Percentiles rank a stretch among this genome's conserved stretches.
Conservation (phyloP, 805 yeast species). For the Metschnikowia matae region DNA sequence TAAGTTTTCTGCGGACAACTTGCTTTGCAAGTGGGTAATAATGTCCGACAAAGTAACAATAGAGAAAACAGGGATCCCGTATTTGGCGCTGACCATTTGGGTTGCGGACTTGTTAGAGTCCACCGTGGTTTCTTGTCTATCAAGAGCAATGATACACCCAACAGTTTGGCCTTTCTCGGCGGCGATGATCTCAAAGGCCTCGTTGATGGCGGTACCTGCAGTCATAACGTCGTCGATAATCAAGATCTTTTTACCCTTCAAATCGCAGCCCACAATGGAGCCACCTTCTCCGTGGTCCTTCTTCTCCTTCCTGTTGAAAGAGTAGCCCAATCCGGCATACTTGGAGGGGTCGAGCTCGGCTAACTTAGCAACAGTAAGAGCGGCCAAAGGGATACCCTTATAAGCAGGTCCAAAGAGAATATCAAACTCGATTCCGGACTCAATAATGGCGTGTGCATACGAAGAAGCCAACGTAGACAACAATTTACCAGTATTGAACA, state of each 20-base stretch:
- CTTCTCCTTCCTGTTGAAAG: constrained; percentile 95
- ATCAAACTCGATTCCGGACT: constrained; percentile 79
- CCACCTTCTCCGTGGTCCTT: constrained; percentile 99
- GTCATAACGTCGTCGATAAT: constrained; percentile 97
- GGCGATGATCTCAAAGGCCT: constrained; percentile 78
- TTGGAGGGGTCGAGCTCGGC: constrained; percentile 86
- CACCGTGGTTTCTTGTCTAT: constrained; percentile 86
- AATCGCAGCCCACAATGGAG: constrained; percentile 77
- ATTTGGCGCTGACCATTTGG: constrained; percentile 65
- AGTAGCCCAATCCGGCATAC: constrained; percentile 69
- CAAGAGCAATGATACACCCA: constrained; percentile 87
- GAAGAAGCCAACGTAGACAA: constrained; percentile 80
- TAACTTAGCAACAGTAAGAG: constrained; percentile 85
- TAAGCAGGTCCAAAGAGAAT: constrained; percentile 96
- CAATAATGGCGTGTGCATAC: constrained; percentile 84
- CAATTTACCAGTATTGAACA: constrained; percentile 75
- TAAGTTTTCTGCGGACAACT: constrained; percentile 55
- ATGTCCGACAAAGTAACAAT: constrained; percentile 78
- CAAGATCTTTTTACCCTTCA: constrained; percentile 67
- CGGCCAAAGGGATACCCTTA: constrained; percentile 94
- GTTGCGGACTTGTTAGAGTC: constrained; percentile 73
- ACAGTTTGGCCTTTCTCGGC: constrained; percentile 68
- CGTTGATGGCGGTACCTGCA: constrained; percentile 97
- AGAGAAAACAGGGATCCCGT: constrained; percentile 76
- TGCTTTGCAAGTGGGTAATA: constrained; percentile 54